These are phyloP conservation scores for Acanthamoeba royreba DNA, from an alignment of 208 protist genomes.

Conservation along the genomic window DNA sequence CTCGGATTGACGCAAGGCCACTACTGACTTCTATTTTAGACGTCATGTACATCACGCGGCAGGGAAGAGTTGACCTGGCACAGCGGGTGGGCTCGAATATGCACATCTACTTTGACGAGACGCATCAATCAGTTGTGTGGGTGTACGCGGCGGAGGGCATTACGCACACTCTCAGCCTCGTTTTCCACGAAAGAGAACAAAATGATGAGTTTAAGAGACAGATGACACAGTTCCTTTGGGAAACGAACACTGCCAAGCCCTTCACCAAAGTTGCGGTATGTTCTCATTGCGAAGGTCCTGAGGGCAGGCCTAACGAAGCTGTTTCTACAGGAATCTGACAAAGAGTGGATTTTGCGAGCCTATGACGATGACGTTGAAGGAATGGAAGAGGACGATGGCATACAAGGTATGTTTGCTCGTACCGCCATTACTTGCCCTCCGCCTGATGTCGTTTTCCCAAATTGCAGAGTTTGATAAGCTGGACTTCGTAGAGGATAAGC, in stretches of 20 bases:
- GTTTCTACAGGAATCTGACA: not conserved
- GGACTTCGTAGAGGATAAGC: constrained; percentile 16
- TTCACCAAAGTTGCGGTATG: not conserved
- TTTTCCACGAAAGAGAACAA: not conserved
- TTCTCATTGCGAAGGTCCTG: not conserved
- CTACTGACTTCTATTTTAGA: not conserved
- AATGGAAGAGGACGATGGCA: not conserved
- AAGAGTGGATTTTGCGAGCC: constrained; percentile 1
- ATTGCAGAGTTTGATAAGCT: not conserved
- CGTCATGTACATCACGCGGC: not conserved
- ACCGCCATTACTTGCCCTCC: no score
- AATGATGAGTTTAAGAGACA: not conserved
- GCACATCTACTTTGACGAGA: constrained; percentile 9
- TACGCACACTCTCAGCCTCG: not conserved
- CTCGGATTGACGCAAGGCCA: not conserved
- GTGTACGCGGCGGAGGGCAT: not conserved
- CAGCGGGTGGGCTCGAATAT: not conserved
- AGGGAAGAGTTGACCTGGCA: not conserved
- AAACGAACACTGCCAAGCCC: not conserved
- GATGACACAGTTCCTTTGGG: constrained; percentile 4
- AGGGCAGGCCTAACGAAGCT: not conserved
- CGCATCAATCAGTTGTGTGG: not conserved
- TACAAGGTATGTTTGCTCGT: not conserved
- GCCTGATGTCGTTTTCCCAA: not conserved
- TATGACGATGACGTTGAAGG: not conserved